Base-by-base conservation (phyloP, 345 rosid species). In the Syzygium jambos region DNA sequence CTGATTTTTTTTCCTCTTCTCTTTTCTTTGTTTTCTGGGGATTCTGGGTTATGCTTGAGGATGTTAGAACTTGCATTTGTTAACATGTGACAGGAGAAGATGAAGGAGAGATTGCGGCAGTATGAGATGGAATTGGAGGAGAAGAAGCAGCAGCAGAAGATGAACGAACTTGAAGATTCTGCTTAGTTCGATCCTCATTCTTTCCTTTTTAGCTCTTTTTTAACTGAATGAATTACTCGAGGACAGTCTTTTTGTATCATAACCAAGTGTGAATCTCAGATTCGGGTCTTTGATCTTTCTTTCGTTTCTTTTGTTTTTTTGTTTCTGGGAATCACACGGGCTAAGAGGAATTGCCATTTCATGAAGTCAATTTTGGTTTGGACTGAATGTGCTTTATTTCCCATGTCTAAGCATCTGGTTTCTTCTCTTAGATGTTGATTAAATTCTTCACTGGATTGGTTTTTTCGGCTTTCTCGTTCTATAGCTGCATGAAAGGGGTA, bases 51-150 rank as follows among this genome's bases (percentile, higher is more conserved):
- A 21, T 34, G 80, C 10, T 38, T 10, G 27, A 38, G 49, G 82
- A 22, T 73, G 27, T 38, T 19, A 1, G 49, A 88, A 80, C 63
- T 78, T 21, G 80, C 49, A 25, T 17, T 51, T 84, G 63, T 84
- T 85, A 41, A 11, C 59, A 54, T 59, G 30, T 57, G 65, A 85
- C 92, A 96, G 98, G 95, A 92, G 95, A 95, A 89, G 91, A 93
- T 94, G 98, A 94, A 95, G 83, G 95, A 97, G 91, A 90, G 95
- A 85, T 90, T 97, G 92, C 93, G 85, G 88, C 87, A 89, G 78
- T 95, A 95, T 88, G 97, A 96, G 92, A 90, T 38, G 85, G 99
- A 95, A 73, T 86, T 91, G 94, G 91, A 90, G 90, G 90, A 65
- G 89, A 91, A 91, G 89, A 86, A 88, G 80, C 61, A 68, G 80